Evolutionary conservation across 192 early-diverging fungal genomes (phyloP).

Genomic region (Mortierella claussenii): DNA sequence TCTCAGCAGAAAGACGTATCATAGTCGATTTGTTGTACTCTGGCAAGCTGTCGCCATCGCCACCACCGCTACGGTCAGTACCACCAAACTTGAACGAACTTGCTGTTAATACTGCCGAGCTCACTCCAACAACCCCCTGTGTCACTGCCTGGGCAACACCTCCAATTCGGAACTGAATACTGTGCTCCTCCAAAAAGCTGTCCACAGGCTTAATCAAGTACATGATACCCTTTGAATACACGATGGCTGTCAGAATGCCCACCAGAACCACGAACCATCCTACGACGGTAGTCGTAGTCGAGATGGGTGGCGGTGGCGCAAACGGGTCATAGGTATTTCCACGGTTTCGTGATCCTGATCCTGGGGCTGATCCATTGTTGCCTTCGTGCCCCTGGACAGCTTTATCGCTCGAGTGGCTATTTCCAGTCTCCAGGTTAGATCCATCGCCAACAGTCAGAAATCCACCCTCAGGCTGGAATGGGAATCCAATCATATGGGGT

Average conservation of each 20-base stretch:
- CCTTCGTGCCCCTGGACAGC: not conserved
- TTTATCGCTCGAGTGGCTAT: not conserved
- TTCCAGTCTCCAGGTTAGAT: not conserved
- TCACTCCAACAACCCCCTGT: not conserved
- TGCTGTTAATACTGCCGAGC: not conserved
- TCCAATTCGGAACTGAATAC: slow-evolving; percentile 27
- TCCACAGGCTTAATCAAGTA: slow-evolving; percentile 26
- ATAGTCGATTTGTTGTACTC: slow-evolving; percentile 23
- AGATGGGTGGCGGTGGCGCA: slow-evolving; percentile 10
- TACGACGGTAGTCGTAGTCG: slow-evolving; percentile 30
- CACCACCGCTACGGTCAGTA: not conserved
- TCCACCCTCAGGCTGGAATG: slow-evolving; percentile 9
- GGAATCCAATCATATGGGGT: slow-evolving; percentile 12
- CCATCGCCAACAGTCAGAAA: slow-evolving; percentile 10
- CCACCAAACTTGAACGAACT: slow-evolving; percentile 2
- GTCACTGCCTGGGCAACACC: slow-evolving; percentile 9
- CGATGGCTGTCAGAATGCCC: slow-evolving; percentile 23
- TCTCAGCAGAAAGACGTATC: not conserved
- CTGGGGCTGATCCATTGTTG: not conserved
- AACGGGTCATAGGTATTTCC: slow-evolving; percentile 1
- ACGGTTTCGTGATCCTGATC: not conserved
- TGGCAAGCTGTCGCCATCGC: slow-evolving; percentile 19
- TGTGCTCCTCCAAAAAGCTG: slow-evolving; percentile 22
- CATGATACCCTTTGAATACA: slow-evolving; percentile 25
- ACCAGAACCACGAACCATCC: slow-evolving; percentile 33